Evolutionary conservation across 805 yeast species (phyloP).

Genomic region (Hanseniaspora vineae): DNA sequence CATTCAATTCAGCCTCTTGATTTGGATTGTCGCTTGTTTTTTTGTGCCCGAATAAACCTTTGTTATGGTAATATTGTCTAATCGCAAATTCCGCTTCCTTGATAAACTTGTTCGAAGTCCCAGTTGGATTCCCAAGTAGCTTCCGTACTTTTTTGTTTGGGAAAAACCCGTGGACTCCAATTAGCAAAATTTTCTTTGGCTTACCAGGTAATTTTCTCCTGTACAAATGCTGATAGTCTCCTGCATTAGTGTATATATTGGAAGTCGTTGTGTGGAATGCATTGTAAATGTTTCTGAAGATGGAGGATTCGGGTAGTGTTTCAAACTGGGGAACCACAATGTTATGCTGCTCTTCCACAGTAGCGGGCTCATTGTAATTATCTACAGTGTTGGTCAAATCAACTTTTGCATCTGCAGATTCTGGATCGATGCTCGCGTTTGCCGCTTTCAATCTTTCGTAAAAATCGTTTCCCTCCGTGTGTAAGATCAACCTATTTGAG

Average conservation of each 20-base stretch:
- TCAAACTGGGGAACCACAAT: slow-evolving; percentile 21
- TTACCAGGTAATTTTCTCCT: slow-evolving; percentile 8
- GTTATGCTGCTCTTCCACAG: slow-evolving; percentile 7
- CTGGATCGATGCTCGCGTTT: neutral
- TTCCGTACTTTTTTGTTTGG: slow-evolving; percentile 80
- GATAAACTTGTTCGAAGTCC: slow-evolving; percentile 84
- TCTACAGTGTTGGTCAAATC: neutral
- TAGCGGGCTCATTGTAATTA: neutral
- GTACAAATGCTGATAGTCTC: slow-evolving; percentile 10
- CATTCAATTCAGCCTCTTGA: no score
- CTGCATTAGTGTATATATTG: no score
- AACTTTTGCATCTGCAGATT: neutral
- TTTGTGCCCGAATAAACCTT: no score
- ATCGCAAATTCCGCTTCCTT: slow-evolving; percentile 79
- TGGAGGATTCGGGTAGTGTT: slow-evolving; percentile 13
- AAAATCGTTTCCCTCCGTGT: neutral
- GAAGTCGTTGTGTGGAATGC: neutral
- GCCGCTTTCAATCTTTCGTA: neutral
- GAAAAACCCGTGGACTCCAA: slow-evolving; percentile 95
- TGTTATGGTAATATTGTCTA: slow-evolving; percentile 42
- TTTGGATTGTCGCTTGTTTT: no score
- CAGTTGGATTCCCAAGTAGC: slow-evolving; percentile 88
- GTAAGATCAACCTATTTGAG: neutral
- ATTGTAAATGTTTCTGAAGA: neutral
- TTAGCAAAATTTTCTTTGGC: slow-evolving; percentile 54